Conservation (phyloP, 2,329 filamentous ascomycete genomes). For the Cercospora citrullina region DNA sequence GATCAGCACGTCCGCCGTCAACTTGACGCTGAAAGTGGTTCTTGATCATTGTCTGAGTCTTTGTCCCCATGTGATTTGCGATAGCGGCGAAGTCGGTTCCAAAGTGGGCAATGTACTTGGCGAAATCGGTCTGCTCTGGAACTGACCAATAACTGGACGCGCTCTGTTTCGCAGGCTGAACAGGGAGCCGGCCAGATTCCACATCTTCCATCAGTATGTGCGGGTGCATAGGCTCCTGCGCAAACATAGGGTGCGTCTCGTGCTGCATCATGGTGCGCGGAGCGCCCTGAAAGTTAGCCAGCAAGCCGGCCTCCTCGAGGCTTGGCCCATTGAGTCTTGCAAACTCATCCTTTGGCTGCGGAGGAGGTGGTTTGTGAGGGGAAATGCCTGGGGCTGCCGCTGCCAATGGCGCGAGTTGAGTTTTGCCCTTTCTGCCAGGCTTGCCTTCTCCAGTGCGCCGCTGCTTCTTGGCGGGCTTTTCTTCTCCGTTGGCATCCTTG, state of each 20-base stretch:
- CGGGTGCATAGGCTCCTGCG: constrained; percentile 27
- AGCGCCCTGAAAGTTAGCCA: constrained; percentile 35
- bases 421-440: constrained; percentile 44
- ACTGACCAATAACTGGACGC: constrained; percentile 84
- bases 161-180: constrained; percentile 32
- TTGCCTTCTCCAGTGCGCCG: constrained; percentile 38
- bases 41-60: constrained; percentile 81
- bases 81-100: constrained; percentile 78
- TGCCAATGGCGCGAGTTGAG: constrained; percentile 40
- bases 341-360: constrained; percentile 35
- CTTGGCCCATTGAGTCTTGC: constrained; percentile 24
- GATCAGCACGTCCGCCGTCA: constrained; percentile 46
- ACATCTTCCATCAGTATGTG: constrained; percentile 26
- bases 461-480: constrained; percentile 39
- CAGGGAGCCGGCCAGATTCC: constrained; percentile 26
- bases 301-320: constrained; percentile 38
- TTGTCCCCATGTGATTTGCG: constrained; percentile 76
- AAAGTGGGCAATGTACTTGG: constrained; percentile 69
- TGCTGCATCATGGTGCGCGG: constrained; percentile 21
- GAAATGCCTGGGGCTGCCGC: constrained; percentile 35
- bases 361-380: constrained; percentile 37
- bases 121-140: constrained; percentile 75
- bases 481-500: constrained; percentile 35
- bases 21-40: constrained; percentile 53
- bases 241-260: constrained; percentile 27